Evolutionary conservation across 2,329 filamentous ascomycete genomes (phyloP).

Genomic region (Talaromyces sp.): DNA sequence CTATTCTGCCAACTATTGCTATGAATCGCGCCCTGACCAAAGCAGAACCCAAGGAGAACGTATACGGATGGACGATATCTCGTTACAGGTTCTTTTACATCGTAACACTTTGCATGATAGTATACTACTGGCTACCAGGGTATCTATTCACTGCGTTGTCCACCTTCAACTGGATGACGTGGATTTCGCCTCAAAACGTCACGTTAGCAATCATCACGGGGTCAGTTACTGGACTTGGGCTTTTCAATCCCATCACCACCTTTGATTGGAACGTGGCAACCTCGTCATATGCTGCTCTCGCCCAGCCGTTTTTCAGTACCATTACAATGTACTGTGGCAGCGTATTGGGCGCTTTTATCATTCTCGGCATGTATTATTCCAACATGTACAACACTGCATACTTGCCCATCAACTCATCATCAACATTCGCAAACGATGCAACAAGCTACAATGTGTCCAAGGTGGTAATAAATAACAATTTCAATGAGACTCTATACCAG

Average conservation of each 20-base stretch:
- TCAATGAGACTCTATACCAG: background rate
- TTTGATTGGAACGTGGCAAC: constrained; percentile 13
- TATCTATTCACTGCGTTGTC: constrained; percentile 11
- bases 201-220: constrained; percentile 8
- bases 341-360: constrained; percentile 11
- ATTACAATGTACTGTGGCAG: constrained; percentile 5
- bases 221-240: constrained; percentile 5
- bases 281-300: constrained; percentile 5
- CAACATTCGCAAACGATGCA: constrained; percentile 5
- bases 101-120: background rate
- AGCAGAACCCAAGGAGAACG: constrained; percentile 7
- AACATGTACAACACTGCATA: constrained; percentile 13
- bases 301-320: constrained; percentile 7
- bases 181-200: constrained; percentile 10
- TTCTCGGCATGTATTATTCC: constrained; percentile 9
- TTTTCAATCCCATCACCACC: constrained; percentile 5
- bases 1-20: constrained; percentile 9
- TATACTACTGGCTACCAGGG: constrained; percentile 1
- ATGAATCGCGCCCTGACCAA: constrained; percentile 12
- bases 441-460: constrained; percentile 7
- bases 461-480: constrained; percentile 5
- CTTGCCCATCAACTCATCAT: constrained; percentile 12
- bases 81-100: constrained; percentile 10
- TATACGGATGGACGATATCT: constrained; percentile 12
- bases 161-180: constrained; percentile 14